phyloP scores from a whole-genome alignment of 169 alveolate species.

The Amoebophrya sp. region DNA sequence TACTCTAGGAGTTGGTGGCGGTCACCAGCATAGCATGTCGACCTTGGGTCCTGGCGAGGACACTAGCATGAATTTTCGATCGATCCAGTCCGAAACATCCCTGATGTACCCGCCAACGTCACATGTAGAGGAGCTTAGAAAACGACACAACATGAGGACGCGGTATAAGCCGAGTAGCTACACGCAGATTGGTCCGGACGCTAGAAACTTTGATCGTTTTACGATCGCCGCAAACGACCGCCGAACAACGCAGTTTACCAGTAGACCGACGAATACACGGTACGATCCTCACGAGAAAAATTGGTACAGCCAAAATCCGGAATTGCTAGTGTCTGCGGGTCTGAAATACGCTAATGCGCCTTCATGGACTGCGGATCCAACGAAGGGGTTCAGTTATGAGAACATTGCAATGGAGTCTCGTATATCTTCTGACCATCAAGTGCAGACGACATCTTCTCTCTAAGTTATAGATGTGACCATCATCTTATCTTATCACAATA shows the following conservation, averaged over 20 bases:
- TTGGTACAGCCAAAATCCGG: background rate
- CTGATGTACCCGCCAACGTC: background rate
- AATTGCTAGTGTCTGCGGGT: background rate
- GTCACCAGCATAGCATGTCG: too few species aligned
- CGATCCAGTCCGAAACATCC: background rate
- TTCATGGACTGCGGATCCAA: background rate
- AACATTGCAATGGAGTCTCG: too few species aligned
- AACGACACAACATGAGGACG: background rate
- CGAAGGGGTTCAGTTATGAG: conserved; percentile 15
- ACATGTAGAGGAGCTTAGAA: background rate
- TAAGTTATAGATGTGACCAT: too few species aligned
- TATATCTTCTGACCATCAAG: too few species aligned
- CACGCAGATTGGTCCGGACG: background rate
- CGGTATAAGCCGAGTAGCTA: background rate
- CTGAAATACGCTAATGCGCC: background rate
- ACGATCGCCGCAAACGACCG: background rate
- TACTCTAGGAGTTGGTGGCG: too few species aligned
- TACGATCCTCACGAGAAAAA: background rate
- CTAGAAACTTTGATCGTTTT: background rate
- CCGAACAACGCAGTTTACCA: background rate
- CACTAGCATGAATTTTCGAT: background rate
- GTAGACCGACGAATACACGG: background rate
- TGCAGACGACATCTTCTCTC: too few species aligned
- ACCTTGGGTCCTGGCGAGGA: too few species aligned
- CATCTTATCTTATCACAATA: too few species aligned